Base-by-base conservation (phyloP, 2,329 filamentous ascomycete genomes). In the Cytospora piceicola region DNA sequence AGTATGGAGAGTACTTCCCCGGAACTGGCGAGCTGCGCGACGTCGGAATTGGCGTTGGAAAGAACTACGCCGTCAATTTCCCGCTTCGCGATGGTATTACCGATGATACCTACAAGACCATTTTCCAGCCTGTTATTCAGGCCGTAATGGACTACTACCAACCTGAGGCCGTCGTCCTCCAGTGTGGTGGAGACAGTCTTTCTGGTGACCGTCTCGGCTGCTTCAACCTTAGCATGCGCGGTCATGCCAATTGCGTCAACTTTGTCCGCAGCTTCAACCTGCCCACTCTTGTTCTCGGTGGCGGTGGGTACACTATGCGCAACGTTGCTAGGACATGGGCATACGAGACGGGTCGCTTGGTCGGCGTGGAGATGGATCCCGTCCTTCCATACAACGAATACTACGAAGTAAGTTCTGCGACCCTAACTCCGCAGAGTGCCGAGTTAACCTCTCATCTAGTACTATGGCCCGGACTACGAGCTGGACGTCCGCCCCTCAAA, bases 301-400 rank as follows among this genome's bases (percentile, higher is more conserved):
- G 95, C 20, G 95, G 95, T 69, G 95, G 95, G 57, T 99, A 99
- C 79, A 99, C 95, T 0, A 96, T 96, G 78, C 90, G 95, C 69
- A 99, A 99, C 71, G 95, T 99, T 14, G 94, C 95, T 22, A 91
- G 95, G 58, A 95, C 94, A 6, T 99, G 95, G 95, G 94, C 94
- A 8, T 96, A 94, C 76, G 95, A 99, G 79, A 99, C 95, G 1
- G 94, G 94, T 70, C 85, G 93, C 66, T 84, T 98, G 11, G 92
- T 97, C 24, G 92, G 92, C 32, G 88, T 94, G 67, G 85, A 92
- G 34, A 92, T 98, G 85, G 85, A 88, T 14, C 85, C 90, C 6
- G 89, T 91, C n/a, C 83, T 98, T 51, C 94, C 94, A 0, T 98
- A 93, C 77, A 98, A 97, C 69, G 94, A 98, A 80, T 98, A 98